These are phyloP conservation scores for Monoraphidium neglectum DNA, from an alignment of 139 green algal species.

Conservation along the genomic window DNA sequence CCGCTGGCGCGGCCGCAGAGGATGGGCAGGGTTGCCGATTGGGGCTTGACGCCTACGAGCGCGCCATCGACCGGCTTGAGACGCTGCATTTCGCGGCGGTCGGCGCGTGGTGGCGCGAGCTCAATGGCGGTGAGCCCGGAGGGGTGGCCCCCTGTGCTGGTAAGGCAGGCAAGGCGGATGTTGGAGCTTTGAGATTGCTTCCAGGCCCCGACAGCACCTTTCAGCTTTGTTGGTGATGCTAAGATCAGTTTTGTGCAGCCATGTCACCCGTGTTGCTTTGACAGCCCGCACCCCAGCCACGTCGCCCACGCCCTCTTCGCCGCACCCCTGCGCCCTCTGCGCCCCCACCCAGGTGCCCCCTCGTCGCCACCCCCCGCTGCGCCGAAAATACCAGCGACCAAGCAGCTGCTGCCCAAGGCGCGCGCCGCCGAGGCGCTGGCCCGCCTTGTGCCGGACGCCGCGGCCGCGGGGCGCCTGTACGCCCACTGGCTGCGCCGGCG, in stretches of 20 bases:
- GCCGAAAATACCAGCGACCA: conserved; percentile 34
- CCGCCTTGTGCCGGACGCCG: conserved; percentile 19
- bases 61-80: conserved; percentile 40
- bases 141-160: not conserved
- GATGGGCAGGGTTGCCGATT: not conserved
- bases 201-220: not conserved
- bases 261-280: not conserved
- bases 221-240: not conserved
- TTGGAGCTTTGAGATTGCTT: not conserved
- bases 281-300: not conserved
- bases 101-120: conserved; percentile 33
- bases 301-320: not conserved
- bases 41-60: conserved; percentile 37
- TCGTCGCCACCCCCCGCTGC: conserved; percentile 30
- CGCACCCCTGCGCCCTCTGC: not conserved
- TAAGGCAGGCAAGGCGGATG: not conserved
- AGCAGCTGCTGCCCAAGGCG: conserved; percentile 30
- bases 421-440: conserved; percentile 10
- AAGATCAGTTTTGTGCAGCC: not conserved
- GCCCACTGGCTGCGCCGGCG: conserved; percentile 44
- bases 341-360: not conserved
- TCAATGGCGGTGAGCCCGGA: conserved; percentile 1
- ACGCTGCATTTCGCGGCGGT: conserved; percentile 37
- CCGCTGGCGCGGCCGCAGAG: not conserved
- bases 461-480: conserved; percentile 29